phyloP scores from a whole-genome alignment of 352 stramenopile species.

The Aphanomyces astaci region DNA sequence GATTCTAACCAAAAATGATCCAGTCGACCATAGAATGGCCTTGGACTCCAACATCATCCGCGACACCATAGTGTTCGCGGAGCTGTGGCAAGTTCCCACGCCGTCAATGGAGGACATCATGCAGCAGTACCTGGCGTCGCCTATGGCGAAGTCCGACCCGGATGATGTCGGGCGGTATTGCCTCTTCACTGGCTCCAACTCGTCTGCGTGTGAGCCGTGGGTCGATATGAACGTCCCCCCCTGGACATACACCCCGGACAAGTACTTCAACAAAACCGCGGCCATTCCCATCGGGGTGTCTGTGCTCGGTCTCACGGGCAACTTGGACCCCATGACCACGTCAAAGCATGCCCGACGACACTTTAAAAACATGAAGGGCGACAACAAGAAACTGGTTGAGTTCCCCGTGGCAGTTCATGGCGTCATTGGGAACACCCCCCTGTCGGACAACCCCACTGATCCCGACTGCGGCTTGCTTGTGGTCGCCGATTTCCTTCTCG shows the following conservation, averaged over 20 bases:
- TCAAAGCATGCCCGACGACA: constrained; percentile 25
- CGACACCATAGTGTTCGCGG: constrained; percentile 22
- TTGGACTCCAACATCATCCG: constrained; percentile 10
- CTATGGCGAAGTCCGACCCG: constrained; percentile 14
- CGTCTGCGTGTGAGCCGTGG: constrained; percentile 8
- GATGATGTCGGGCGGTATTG: constrained; percentile 17
- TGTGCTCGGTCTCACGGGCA: constrained; percentile 27
- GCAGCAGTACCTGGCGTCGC: constrained; percentile 12
- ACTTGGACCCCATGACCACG: constrained; percentile 28
- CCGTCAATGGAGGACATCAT: neutral
- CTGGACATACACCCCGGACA: constrained; percentile 26
- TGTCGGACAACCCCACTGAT: neutral
- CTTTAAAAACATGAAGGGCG: constrained; percentile 25
- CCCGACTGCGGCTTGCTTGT: constrained; percentile 23
- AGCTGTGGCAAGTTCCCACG: neutral
- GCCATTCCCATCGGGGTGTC: constrained; percentile 22
- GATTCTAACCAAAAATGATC: constrained; percentile 14
- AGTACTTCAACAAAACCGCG: constrained; percentile 18
- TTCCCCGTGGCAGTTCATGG: constrained; percentile 28
- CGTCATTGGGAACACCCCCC: constrained; percentile 21
- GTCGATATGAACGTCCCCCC: neutral
- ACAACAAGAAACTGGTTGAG: constrained; percentile 23
- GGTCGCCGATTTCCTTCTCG: constrained; percentile 22
- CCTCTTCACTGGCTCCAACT: constrained; percentile 17
- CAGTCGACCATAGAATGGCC: constrained; percentile 7